Evolutionary conservation across 768 basidiomycete genomes (phyloP).

Genomic region (Panaeolus cyanescens): DNA sequence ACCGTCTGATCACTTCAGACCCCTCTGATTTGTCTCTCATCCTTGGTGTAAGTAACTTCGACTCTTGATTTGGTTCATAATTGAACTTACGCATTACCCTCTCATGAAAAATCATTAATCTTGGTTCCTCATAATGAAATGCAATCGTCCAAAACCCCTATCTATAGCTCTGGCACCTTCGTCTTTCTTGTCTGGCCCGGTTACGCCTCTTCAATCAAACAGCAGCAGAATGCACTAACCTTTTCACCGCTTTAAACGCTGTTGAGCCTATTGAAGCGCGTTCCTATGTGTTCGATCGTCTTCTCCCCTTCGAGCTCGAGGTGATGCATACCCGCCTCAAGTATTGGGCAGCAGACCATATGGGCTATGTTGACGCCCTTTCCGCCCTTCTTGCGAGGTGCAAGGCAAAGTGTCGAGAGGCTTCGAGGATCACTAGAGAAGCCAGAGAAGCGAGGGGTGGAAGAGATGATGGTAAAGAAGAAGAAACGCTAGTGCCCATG

Average conservation of each 20-base stretch:
- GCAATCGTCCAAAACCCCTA: neutral
- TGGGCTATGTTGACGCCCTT: slow-evolving; percentile 80
- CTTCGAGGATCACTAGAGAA: slow-evolving; percentile 9
- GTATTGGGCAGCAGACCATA: slow-evolving; percentile 82
- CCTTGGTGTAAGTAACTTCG: slow-evolving; percentile 55
- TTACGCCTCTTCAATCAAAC: slow-evolving; percentile 86
- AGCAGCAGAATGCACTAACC: slow-evolving; percentile 80
- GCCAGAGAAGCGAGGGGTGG: neutral
- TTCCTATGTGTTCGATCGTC: slow-evolving; percentile 57
- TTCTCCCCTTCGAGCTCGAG: slow-evolving; percentile 63
- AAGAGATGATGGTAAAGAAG: slow-evolving; percentile 20
- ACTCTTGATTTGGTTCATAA: neutral
- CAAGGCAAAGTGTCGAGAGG: slow-evolving; percentile 48
- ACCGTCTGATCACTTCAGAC: slow-evolving; percentile 68
- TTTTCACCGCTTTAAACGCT: slow-evolving; percentile 69
- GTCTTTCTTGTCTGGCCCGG: slow-evolving; percentile 75
- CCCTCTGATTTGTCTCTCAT: slow-evolving; percentile 68
- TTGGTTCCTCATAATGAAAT: neutral
- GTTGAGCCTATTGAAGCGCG: slow-evolving; percentile 56
- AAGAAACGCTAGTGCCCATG: slow-evolving; percentile 53
- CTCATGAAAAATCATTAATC: neutral
- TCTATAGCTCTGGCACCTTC: slow-evolving; percentile 79
- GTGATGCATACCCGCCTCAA: slow-evolving; percentile 74
- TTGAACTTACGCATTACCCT: neutral
- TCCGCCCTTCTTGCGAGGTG: slow-evolving; percentile 63